Evolutionary conservation across 768 basidiomycete genomes (phyloP).

Genomic region (Leucogyrophana mollusca): DNA sequence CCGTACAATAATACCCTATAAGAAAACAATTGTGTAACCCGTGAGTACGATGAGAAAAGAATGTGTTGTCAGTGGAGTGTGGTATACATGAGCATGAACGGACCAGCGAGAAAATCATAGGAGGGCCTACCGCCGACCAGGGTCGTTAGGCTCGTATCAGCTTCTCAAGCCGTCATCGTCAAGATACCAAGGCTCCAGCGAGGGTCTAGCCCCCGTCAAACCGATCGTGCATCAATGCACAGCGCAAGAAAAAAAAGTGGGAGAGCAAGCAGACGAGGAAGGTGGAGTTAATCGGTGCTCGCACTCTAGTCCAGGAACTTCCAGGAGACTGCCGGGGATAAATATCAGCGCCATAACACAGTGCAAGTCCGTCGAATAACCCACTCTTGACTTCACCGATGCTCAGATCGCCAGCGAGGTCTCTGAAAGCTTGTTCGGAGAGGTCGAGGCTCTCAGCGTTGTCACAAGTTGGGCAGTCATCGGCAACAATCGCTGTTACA

Average conservation of each 20-base stretch:
- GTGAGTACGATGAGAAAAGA: slow-evolving; percentile 3
- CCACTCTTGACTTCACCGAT: slow-evolving; percentile 60
- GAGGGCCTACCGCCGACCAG: slow-evolving; percentile 39
- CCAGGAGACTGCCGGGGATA: slow-evolving; percentile 28
- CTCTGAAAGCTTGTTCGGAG: slow-evolving; percentile 63
- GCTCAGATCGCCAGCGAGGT: slow-evolving; percentile 43
- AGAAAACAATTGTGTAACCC: slow-evolving; percentile 5
- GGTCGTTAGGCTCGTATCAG: slow-evolving; percentile 41
- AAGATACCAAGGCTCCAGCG: slow-evolving; percentile 10
- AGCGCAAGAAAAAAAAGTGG: slow-evolving; percentile 12
- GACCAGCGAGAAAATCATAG: slow-evolving; percentile 16
- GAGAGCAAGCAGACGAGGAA: slow-evolving; percentile 6
- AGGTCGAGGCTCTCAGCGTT: slow-evolving; percentile 71
- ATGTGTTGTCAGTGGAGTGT: slow-evolving; percentile 14
- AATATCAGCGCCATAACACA: neutral
- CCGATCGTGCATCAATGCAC: slow-evolving; percentile 5
- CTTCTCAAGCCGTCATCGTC: slow-evolving; percentile 8
- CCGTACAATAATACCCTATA: slow-evolving; percentile 15
- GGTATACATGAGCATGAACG: slow-evolving; percentile 18
- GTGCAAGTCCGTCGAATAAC: too few species aligned
- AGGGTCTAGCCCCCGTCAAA: slow-evolving; percentile 17
- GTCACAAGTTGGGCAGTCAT: slow-evolving; percentile 79
- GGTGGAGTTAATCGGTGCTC: slow-evolving; percentile 6
- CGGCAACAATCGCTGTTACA: slow-evolving; percentile 68
- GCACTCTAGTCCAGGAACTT: slow-evolving; percentile 9